phyloP scores from a whole-genome alignment of 164 flowering plant species.

The Umbilicus rupestris region DNA sequence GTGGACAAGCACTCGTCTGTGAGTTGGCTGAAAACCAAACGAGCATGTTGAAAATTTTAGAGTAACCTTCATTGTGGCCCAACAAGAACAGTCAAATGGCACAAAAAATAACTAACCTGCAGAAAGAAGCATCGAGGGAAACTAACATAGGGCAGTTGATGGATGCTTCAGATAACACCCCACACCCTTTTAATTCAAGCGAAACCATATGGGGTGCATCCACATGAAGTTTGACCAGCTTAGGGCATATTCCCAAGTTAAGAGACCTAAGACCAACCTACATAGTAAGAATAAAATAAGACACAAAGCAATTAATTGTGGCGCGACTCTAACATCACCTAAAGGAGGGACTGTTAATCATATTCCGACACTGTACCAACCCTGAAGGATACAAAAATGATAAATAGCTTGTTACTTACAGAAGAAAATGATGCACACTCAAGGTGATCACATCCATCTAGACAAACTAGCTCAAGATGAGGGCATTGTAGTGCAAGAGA shows the following conservation, averaged over 20 bases:
- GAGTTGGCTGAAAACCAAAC: constrained; percentile 53
- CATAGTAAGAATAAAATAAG: neutral
- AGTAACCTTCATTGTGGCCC: neutral
- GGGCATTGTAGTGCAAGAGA: constrained; percentile 65
- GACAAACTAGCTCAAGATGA: constrained; percentile 56
- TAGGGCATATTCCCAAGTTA: constrained; percentile 94
- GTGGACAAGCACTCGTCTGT: constrained; percentile 83
- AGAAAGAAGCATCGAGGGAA: constrained; percentile 93
- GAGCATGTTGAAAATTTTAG: neutral
- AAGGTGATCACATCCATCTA: constrained; percentile 95
- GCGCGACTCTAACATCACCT: neutral
- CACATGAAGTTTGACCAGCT: constrained; percentile 55
- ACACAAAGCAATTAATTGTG: neutral
- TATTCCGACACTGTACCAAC: neutral
- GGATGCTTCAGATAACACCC: constrained; percentile 70
- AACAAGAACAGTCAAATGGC: neutral
- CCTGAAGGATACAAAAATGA: no score
- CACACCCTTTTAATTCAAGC: constrained; percentile 95
- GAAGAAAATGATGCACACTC: constrained; percentile 80
- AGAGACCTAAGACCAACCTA: constrained; percentile 88
- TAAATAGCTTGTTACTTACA: constrained; percentile 34
- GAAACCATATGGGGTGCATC: constrained; percentile 64
- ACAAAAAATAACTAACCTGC: constrained; percentile 48
- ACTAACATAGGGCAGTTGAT: constrained; percentile 71
- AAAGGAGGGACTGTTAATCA: neutral